Evolutionary conservation across 2,329 filamentous ascomycete genomes (phyloP).

Genomic region (Alternaria viburni): DNA sequence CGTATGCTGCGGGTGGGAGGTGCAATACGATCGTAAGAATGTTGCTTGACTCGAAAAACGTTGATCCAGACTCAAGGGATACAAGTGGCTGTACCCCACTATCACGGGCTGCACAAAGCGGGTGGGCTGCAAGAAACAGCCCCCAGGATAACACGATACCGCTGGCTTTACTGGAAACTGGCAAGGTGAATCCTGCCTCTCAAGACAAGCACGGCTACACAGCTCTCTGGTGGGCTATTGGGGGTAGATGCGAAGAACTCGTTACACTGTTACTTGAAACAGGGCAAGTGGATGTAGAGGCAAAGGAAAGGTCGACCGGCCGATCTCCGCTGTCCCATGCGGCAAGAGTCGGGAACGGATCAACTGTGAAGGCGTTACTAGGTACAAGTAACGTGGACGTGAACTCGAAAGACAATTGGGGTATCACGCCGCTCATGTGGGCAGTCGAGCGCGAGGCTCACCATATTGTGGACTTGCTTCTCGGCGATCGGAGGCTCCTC

Average conservation of each 20-base stretch:
- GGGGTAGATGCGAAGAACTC: background rate
- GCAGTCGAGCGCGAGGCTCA: background rate
- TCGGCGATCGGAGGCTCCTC: background rate
- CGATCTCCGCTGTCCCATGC: background rate
- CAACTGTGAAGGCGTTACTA: background rate
- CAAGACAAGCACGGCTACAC: background rate
- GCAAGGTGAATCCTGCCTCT: background rate
- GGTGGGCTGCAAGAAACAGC: no score
- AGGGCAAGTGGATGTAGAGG: background rate
- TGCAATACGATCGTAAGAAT: background rate
- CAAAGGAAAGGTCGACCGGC: background rate
- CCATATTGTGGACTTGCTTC: background rate
- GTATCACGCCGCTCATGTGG: background rate
- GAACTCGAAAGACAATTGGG: background rate
- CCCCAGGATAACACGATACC: no score
- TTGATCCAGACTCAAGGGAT: background rate
- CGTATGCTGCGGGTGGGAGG: background rate
- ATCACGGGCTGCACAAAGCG: background rate
- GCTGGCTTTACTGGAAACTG: background rate
- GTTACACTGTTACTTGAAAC: background rate
- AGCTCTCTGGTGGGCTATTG: background rate
- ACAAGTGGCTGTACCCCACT: background rate
- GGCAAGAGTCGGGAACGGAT: background rate
- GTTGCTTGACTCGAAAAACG: background rate
- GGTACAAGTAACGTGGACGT: background rate